Base-by-base conservation (phyloP, 768 basidiomycete species). In the Mycena belliarum region DNA sequence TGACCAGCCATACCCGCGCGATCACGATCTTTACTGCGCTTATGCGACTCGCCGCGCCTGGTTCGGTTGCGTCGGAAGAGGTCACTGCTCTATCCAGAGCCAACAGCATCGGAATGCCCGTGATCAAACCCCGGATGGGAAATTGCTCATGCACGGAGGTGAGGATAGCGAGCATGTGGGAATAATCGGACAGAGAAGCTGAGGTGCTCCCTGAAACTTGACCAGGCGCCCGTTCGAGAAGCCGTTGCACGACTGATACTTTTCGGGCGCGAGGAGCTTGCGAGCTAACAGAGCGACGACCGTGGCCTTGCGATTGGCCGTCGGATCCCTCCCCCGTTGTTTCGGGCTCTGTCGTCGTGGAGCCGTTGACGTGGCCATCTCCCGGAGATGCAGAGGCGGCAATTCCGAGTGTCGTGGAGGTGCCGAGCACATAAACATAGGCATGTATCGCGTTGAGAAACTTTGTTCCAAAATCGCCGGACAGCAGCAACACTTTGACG, bases 101-200 rank as follows among this genome's bases (percentile, higher is more conserved):
- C n/a, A 92, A 68, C 25, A 97, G 71, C 91, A 97, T 94, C 6
- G 95, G 94, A 32, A 92, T 73, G 21, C 93, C 91, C 2, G 86
- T 84, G 18, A 94, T 72, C 38, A 96, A 65, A 3, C 86, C 89
- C 40, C 88, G 83, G 25, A 88, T 73, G 1, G 95, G 93, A n/a
- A 91, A 70, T 48, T 87, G 79, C 60, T 87, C 77, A 48, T 93
- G 87, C 25, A 91, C 77, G 4, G 82, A 80, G 6, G 76, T 79
- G 35, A 96, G 78, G 28, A 94, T 79, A 42, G 82, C 79, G 40
- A 89, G 74, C 29, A 93, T 81, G 65, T 86, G 83, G 10, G 83
- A 78, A 68, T 91, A 93, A 65, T 96, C 95, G 35, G 85, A 84
- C 16, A 86, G 72, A 8, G 80, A 85, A 12, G 91, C 91, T 16